Evolutionary conservation across 2,329 filamentous ascomycete species (phyloP).

Genomic region (Penicillium sp.): DNA sequence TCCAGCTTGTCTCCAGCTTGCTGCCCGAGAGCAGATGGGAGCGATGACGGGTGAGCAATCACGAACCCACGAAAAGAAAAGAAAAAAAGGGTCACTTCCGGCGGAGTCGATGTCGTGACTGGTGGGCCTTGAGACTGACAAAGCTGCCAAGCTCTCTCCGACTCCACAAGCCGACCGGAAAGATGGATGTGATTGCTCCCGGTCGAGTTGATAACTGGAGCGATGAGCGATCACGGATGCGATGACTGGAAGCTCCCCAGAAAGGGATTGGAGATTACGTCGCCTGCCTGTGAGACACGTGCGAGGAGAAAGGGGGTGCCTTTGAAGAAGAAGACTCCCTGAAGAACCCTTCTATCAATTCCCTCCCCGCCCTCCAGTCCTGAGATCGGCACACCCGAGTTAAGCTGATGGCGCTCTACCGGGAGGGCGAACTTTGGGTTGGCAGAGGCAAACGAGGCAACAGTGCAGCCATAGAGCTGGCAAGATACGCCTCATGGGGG

Average conservation of each 20-base stretch:
- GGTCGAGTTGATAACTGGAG: too few species aligned
- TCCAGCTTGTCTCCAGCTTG: background rate
- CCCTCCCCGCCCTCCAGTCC: too few species aligned
- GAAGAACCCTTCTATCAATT: too few species aligned
- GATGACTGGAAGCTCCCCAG: too few species aligned
- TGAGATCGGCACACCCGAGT: too few species aligned
- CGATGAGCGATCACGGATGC: too few species aligned
- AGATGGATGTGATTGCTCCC: constrained; percentile 3
- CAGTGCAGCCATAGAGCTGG: background rate
- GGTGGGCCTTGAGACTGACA: constrained; percentile 16
- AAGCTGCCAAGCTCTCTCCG: constrained; percentile 19
- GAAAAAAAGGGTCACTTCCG: constrained; percentile 17
- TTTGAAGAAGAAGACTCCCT: too few species aligned
- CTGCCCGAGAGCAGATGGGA: background rate
- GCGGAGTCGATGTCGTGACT: constrained; percentile 20
- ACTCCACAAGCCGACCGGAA: constrained; percentile 12
- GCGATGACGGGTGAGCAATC: background rate
- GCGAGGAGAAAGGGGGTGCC: background rate
- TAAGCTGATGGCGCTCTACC: too few species aligned
- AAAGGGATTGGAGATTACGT: too few species aligned
- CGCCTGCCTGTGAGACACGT: background rate
- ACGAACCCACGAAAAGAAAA: background rate
- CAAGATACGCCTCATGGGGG: too few species aligned
- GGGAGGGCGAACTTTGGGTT: background rate
- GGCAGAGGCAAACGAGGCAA: constrained; percentile 2